Base-by-base conservation (phyloP, 1,284 basidiomycete genomes). In the Athelia psychrophila region DNA sequence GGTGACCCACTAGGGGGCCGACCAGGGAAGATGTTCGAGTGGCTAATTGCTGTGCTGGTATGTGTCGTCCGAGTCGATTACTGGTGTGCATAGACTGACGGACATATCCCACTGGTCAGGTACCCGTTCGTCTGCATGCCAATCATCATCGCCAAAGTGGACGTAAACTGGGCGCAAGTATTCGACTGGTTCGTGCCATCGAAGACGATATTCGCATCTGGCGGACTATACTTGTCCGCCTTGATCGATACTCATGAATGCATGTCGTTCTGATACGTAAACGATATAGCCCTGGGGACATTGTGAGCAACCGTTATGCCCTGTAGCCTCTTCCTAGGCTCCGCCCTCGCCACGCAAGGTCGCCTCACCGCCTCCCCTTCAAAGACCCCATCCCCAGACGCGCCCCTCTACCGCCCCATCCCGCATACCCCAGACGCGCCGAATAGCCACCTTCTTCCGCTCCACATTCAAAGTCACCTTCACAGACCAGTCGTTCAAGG, bases 141-240 rank as follows among this genome's bases (percentile, higher is more conserved):
- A 44, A 75, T 94, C 44, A 81, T 98, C 54, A 83, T 96, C 47
- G 78, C 86, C 25, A 84, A 81, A 63, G 80, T 94, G 20, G 60
- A 81, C 44, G 85, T 95, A 0, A 63, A 86, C 35, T 97, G 95
- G 95, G 27, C 73, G 16, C 71, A 74, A 27, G 89, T 89, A 1
- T 96, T 98, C 66, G 63, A 82, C n/a, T 95, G 95, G 10, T 95
- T 84, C 62, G 61, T 98, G 12, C 95, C 95, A 0, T 88, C 87
- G 1, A 83, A 83, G 52, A 73, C 75, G 18, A 70, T 91, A 23
- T 78, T 92, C 54, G 63, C 77, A 42, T 73, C 74, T 1, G 80
- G 81, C n/a, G 82, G 86, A 8, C 72, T 94, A 2, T 94, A 94
- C 85, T 48, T 83, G 87, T 83, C 55, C 53, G 66, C 54, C 44